Conservation (phyloP, 1,139 yeast genomes). For the Blastobotrys serpentis region DNA sequence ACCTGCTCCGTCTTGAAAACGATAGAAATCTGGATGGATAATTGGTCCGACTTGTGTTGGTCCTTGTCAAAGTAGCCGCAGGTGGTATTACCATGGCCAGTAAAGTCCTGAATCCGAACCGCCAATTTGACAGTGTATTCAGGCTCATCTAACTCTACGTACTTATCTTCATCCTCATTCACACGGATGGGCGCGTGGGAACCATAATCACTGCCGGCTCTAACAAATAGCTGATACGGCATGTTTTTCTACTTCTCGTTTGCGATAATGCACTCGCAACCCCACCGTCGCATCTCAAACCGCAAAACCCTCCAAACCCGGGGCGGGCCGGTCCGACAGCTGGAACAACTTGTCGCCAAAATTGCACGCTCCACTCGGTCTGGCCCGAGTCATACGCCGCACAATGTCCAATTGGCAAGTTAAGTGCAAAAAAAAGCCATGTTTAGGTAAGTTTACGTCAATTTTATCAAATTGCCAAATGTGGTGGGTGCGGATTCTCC, state of each 20-base stretch:
- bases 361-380: no score
- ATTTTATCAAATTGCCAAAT: no score
- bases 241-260: not conserved
- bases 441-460: no score
- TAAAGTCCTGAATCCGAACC: conserved; percentile 29
- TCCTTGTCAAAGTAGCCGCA: conserved; percentile 28
- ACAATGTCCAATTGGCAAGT: no score
- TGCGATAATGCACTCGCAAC: not conserved
- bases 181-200: conserved; percentile 10
- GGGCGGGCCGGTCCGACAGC: conserved; percentile 3
- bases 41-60: conserved; percentile 29
- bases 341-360: not conserved
- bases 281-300: not conserved
- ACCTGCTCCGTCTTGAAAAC: conserved; percentile 40
- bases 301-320: not conserved
- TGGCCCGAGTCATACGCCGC: no score
- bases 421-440: no score
- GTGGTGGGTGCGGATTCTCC: no score
- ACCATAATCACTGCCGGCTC: conserved; percentile 11
- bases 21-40: conserved; percentile 35
- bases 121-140: conserved; percentile 21
- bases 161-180: conserved; percentile 17
- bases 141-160: conserved; percentile 18
- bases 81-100: conserved; percentile 16
- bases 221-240: conserved; percentile 12